These are phyloP conservation scores for Choanephora cucurbitarum DNA, from an alignment of 371 early-diverging fungal species.

Conservation along the genomic window DNA sequence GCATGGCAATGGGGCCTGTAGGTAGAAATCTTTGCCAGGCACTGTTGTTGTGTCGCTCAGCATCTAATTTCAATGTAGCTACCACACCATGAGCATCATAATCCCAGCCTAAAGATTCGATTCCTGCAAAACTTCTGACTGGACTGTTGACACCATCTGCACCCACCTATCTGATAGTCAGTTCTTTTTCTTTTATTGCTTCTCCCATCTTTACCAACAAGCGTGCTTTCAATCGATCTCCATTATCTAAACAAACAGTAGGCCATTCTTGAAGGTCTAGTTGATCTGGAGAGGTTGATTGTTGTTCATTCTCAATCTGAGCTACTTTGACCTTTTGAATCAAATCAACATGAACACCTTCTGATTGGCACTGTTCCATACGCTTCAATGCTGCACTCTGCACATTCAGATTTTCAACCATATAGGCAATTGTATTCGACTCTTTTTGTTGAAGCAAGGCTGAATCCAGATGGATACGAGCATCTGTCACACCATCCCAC, in stretches of 20 bases:
- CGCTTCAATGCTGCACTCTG: conserved; percentile 53
- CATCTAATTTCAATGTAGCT: conserved; percentile 73
- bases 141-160: conserved; percentile 92
- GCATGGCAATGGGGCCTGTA: conserved; percentile 89
- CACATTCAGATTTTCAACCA: conserved; percentile 56
- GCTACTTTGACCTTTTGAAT: conserved; percentile 63
- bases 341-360: conserved; percentile 48
- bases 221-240: conserved; percentile 53
- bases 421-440: conserved; percentile 52
- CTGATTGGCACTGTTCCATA: conserved; percentile 37
- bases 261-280: conserved; percentile 67
- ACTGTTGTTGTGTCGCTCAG: conserved; percentile 53
- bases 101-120: conserved; percentile 86
- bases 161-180: conserved; percentile 59
- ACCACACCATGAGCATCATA: conserved; percentile 89
- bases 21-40: conserved; percentile 97
- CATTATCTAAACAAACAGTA: conserved; percentile 56
- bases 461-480: conserved; percentile 65
- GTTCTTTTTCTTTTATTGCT: background rate
- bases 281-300: background rate
- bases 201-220: conserved; percentile 48
- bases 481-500: conserved; percentile 77
- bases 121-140: conserved; percentile 82
- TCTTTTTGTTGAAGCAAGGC: conserved; percentile 25
- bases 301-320: conserved; percentile 27